Evolutionary conservation across 2,329 filamentous ascomycete species (phyloP).

Genomic region (Fusarium tjaetaba): DNA sequence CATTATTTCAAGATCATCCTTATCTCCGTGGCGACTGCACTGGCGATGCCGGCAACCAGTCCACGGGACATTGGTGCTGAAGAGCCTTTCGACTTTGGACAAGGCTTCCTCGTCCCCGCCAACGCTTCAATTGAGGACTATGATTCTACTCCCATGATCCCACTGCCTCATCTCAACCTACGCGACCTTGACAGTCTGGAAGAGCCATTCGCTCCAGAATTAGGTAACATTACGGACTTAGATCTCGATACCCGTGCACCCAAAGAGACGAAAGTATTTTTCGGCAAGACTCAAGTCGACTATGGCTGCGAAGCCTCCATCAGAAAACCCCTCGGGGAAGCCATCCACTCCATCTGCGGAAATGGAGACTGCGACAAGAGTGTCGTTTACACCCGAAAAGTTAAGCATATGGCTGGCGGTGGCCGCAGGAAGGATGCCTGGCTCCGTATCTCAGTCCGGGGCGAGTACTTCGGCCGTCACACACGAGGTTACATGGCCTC

Average conservation of each 20-base stretch:
- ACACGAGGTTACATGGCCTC: background rate
- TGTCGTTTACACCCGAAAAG: background rate
- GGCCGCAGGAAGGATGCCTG: background rate
- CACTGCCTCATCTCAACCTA: background rate
- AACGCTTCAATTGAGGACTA: background rate
- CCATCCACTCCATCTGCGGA: background rate
- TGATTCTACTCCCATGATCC: background rate
- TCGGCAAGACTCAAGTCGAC: background rate
- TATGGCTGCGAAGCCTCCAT: background rate
- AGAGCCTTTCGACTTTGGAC: background rate
- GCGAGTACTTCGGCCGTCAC: background rate
- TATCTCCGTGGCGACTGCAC: background rate
- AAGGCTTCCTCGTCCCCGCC: background rate
- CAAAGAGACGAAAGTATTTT: background rate
- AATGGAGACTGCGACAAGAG: background rate
- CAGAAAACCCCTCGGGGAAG: background rate
- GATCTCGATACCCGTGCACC: background rate
- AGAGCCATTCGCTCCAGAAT: background rate
- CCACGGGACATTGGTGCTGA: background rate
- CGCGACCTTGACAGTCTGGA: background rate
- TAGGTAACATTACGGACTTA: background rate
- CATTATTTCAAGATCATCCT: background rate
- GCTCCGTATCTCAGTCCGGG: background rate
- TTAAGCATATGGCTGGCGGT: background rate
- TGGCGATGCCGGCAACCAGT: background rate